Evolutionary conservation across 495 filamentous ascomycete genomes (phyloP), one percentile per base, ranked within the genome.

Genomic region (Amphirosellinia nigrospora): DNA sequence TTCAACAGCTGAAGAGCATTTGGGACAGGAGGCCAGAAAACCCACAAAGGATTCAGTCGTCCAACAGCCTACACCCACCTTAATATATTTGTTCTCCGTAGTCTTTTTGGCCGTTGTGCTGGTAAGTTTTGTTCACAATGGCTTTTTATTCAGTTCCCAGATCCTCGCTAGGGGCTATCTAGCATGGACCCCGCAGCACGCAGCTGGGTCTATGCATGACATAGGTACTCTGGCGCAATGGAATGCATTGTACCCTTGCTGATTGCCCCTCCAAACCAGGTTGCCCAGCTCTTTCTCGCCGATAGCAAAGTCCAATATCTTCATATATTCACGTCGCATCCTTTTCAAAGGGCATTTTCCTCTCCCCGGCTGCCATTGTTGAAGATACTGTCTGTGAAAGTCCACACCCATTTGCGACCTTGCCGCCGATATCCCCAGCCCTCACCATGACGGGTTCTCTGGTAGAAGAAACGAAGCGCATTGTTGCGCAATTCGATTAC

Each of bases 401-500:
- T 48, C 84, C 79, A 34, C 75, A 73, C 16, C 82, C 84, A 15
- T 87, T 87, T 70, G 78, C 83, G 23, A 85, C 82, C 11, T 67
- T 75, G 36, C 78, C 82, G 8, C 84, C 85, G 0, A 74, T 81
- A 41, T 86, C 85, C 60, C 76, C 75, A 75, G 79, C 81, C 46
- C 80, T 74, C 79, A 79, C 80, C 58, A 87, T 88, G 86, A 80
- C 88, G 26, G 61, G 36, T 32, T 23, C 71, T 45, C 82, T 97
- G 70, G 81, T 90, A 69, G 87, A 91, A 62, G 90, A 92, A 78
- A 92, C 94, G 21, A 86, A 89, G 87, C 86, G 85, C 75, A 90
- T 99, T 71, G 92, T 92, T 69, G 86, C 85, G 69, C 88, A 96
- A 79, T 98, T 99, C 79, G 93, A 97, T 19, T 97, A 93, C 82